Conservation (phyloP, 352 stramenopile genomes). For the Peronosclerospora sorghi region DNA sequence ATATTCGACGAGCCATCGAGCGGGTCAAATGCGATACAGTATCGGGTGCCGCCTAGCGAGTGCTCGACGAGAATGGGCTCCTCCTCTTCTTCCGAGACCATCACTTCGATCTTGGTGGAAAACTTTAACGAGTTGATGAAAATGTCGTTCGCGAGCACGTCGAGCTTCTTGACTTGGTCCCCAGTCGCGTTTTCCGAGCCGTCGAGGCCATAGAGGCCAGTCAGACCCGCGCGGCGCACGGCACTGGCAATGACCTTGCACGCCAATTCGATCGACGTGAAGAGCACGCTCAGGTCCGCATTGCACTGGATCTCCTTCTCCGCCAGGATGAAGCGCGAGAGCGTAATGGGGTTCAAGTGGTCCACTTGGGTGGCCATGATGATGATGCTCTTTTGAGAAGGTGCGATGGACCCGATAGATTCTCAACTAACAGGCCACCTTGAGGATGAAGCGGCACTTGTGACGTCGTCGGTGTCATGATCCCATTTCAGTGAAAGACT, state of each 20-base stretch:
- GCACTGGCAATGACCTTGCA: slow-evolving; percentile 97
- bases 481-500: slow-evolving; percentile 1
- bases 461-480: slow-evolving; percentile 21
- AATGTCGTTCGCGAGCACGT: slow-evolving; percentile 97
- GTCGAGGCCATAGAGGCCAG: slow-evolving; percentile 90
- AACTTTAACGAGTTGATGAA: slow-evolving; percentile 96
- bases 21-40: slow-evolving; percentile 97
- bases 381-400: slow-evolving; percentile 1
- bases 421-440: slow-evolving; percentile 8
- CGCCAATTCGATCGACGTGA: slow-evolving; percentile 92
- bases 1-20: slow-evolving; percentile 98
- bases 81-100: slow-evolving; percentile 97
- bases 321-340: slow-evolving; percentile 90
- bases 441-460: slow-evolving; percentile 16
- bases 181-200: slow-evolving; percentile 95
- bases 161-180: slow-evolving; percentile 98
- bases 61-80: slow-evolving; percentile 92
- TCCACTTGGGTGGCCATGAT: slow-evolving; percentile 33
- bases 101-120: slow-evolving; percentile 94
- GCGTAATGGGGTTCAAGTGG: slow-evolving; percentile 85
- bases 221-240: slow-evolving; percentile 90
- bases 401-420: slow-evolving; percentile 15
- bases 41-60: slow-evolving; percentile 55
- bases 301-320: slow-evolving; percentile 90
- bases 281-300: slow-evolving; percentile 89